Evolutionary conservation across 2,329 filamentous ascomycete species (phyloP), one percentile per base, ranked within the genome.

Genomic region (Neoarthrinium moseri): DNA sequence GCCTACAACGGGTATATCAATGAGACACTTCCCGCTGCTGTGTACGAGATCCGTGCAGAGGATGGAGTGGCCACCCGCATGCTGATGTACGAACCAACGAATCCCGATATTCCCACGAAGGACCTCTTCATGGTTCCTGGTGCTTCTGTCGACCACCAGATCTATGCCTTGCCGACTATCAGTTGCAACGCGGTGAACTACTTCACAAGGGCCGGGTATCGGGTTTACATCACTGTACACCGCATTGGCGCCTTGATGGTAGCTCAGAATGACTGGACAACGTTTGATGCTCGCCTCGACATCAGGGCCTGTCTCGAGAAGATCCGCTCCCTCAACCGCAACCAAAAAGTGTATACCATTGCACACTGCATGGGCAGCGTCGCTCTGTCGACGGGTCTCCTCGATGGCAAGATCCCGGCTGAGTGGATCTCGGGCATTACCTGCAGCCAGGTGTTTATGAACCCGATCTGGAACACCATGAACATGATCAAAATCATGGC

Each of bases 281-380:
- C 77, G 0, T 83, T 73, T 49, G 80, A 85, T 52, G 71, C 78
- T 0, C 73, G 81, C 0, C 72, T 80, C 5, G 82, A 86, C 56
- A 69, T 86, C 34, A 69, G 64, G 36, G 81, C 81, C 4, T 77
- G 73, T 27, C 61, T 84, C 8, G 67, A 78, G 48, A 68, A 69
- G 51, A 78, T 85, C 44, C 74, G 79, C 5, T 46, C 64, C 24
- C 44, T 62, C 2, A 67, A 34, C 17, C 45, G 43, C 22, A 51
- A 60, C n/a, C 54, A 60, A 18, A 71, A 69, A 40, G 63, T 81
- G 27, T 85, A 86, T 60, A 73, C 73, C 3, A 70, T 86, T 27
- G 72, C 76, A 2, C 82, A 86, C 62, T 86, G 82, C 61, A 79
- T 83, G 71, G 83, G 82, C 21, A 77, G 78, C 34, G 79, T 85